These are phyloP conservation scores for Gracilaria gracilis DNA, from an alignment of 23 red algal genomes.

Conservation along the genomic window DNA sequence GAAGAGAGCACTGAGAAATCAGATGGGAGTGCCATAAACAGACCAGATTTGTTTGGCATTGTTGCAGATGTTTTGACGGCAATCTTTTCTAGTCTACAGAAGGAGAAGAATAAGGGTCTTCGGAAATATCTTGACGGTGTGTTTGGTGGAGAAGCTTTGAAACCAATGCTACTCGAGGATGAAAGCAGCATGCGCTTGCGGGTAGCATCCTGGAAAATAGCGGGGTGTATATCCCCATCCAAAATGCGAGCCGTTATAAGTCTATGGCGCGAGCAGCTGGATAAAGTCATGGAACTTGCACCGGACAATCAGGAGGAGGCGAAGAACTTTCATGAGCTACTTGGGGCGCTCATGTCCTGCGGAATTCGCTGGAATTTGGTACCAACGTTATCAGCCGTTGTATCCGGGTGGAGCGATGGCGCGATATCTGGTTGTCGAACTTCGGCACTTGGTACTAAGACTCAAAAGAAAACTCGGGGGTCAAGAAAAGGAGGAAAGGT, in stretches of 20 bases:
- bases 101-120: conserved; percentile 37
- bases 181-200: conserved; percentile 9
- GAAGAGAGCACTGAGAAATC: background rate
- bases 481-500: background rate
- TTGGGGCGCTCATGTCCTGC: conserved; percentile 57
- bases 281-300: conserved; percentile 23
- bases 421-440: conserved; percentile 34
- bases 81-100: conserved; percentile 46
- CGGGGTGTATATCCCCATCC: conserved; percentile 47
- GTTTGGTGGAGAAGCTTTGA: conserved; percentile 68
- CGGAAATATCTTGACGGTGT: conserved; percentile 43
- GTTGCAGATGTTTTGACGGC: conserved; percentile 57
- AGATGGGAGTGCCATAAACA: background rate
- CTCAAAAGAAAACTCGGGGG: conserved; percentile 13
- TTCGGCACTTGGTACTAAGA: background rate
- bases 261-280: conserved; percentile 62
- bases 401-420: conserved; percentile 54
- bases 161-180: conserved; percentile 13
- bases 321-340: conserved; percentile 25
- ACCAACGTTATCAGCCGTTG: conserved; percentile 24
- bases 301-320: conserved; percentile 2
- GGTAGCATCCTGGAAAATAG: conserved; percentile 39
- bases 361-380: conserved; percentile 60
- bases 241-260: conserved; percentile 25
- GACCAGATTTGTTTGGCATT: conserved; percentile 35